Evolutionary conservation across 495 filamentous ascomycete genomes (phyloP), one percentile per base, ranked within the genome.

Genomic region (Aspergillus conjunctus): DNA sequence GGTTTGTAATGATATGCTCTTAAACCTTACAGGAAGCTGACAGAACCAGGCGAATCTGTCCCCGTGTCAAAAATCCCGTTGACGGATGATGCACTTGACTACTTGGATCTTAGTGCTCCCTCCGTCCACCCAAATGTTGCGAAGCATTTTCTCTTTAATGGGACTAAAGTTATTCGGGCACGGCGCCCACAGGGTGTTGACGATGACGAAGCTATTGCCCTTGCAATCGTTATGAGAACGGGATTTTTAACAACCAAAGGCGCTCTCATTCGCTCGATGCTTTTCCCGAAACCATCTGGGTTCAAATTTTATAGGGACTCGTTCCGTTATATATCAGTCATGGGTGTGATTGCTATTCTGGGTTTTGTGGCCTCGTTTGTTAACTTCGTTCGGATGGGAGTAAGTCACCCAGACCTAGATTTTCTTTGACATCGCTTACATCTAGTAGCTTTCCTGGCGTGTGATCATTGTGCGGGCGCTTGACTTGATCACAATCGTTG

Each of bases 241-340:
- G 95, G 95, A 10, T 99, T 99, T 69, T 92, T 93, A 71, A 98
- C 95, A 2, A 98, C 95, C 4, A 99, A 98, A 70, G 95, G 95
- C 32, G 90, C 94, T 34, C 77, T 99, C 11, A 92, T 99, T 61
- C 90, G 95, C 21, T 97, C 95, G 1, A 99, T 99, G 93, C 86
- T 99, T 31, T 98, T 99, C 70, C 95, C 95, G 0, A 98, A 97
- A 67, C 95, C 95, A 0, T 95, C 93, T 21, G 93, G 92, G 1
- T 98, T 99, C 81, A 97, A 94, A 66, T 98, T 99, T 68, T 98
- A 99, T 69, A 83, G 91, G 17, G 95, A 99, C 69, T 97, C 95
- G 4, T 99, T 99, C 69, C 87, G 92, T 22, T 99, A 98, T 69
- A 97, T 99, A 61, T 92, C 91, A 7, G 95, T 99, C 34, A 98